Percentiles rank a stretch among this genome's conserved stretches.
Conservation (phyloP, 106 monocot species). For the Dioscorea zingiberensis region DNA sequence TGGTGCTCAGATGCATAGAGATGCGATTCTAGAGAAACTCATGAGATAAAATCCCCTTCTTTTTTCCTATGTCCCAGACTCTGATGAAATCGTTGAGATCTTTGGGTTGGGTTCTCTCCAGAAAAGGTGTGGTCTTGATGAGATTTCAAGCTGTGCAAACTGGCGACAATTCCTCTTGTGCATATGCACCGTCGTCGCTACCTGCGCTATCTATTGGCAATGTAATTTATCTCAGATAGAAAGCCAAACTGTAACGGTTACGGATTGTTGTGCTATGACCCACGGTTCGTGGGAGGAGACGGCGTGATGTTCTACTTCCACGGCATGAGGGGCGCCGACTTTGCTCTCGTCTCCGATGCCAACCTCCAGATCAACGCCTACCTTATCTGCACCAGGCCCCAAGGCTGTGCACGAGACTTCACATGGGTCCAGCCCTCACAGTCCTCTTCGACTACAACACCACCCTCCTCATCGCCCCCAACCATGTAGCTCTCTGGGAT, state of each 20-base stretch:
- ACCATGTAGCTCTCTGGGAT: conserved; percentile 42
- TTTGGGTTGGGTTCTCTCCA: conserved; percentile 19
- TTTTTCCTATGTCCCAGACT: neutral
- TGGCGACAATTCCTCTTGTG: no score
- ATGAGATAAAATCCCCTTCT: neutral
- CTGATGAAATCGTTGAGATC: conserved; percentile 26
- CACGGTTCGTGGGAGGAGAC: conserved; percentile 78
- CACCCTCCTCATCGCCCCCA: conserved; percentile 48
- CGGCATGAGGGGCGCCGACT: conserved; percentile 53
- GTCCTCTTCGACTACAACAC: conserved; percentile 69
- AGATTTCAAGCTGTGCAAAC: conserved; percentile 11
- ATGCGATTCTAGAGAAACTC: conserved; percentile 1
- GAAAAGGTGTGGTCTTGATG: conserved; percentile 34
- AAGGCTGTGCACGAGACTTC: conserved; percentile 60
- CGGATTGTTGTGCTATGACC: conserved; percentile 75
- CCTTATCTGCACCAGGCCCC: conserved; percentile 58
- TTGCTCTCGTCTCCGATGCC: conserved; percentile 69
- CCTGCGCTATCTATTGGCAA: no score
- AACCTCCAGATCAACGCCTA: conserved; percentile 72
- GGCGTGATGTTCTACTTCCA: conserved; percentile 95
- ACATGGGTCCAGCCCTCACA: conserved; percentile 83
- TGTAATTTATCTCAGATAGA: conserved; percentile 25
- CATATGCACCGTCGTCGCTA: no score
- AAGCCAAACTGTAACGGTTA: conserved; percentile 68
- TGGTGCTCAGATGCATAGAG: conserved; percentile 11